A percentile compares a stretch with the other conserved stretches of the same genome.
Evolutionary conservation across 768 basidiomycete genomes (phyloP).

Genomic region (Collybia mongolica): DNA sequence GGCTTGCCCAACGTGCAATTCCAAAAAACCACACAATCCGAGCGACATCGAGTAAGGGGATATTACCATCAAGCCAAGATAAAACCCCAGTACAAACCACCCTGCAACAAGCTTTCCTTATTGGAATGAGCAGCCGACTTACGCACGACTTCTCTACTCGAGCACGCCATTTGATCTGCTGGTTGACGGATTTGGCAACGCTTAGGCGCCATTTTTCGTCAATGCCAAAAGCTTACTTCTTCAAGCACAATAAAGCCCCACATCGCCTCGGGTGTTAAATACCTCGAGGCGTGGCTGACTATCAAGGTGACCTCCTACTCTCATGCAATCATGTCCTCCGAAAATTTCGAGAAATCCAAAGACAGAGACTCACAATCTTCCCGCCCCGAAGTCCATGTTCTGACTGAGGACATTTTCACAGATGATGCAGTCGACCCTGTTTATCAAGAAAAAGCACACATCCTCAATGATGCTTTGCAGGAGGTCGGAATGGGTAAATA

Average conservation of each 20-base stretch:
- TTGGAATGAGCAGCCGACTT: no score
- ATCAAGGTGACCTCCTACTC: not conserved
- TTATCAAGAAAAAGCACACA: slow-evolving; percentile 55
- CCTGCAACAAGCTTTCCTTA: no score
- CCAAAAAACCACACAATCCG: no score
- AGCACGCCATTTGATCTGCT: no score
- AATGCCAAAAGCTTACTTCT: no score
- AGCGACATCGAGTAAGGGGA: no score
- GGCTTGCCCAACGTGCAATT: no score
- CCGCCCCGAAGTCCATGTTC: not conserved
- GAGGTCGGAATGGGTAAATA: slow-evolving; percentile 74
- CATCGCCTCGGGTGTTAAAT: not conserved
- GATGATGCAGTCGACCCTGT: slow-evolving; percentile 44
- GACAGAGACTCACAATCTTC: not conserved
- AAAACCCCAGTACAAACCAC: no score
- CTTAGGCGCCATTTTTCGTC: no score
- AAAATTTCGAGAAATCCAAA: slow-evolving; percentile 1
- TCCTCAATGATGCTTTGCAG: slow-evolving; percentile 61
- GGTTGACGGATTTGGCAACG: no score
- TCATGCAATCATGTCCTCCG: slow-evolving; percentile 5
- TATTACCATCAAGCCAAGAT: no score
- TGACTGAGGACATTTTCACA: slow-evolving; percentile 12
- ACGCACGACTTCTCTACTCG: no score
- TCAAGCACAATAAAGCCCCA: not conserved
- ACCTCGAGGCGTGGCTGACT: not conserved